Conservation (phyloP, 2,329 filamentous ascomycete genomes). For the Arthroderma sp. region DNA sequence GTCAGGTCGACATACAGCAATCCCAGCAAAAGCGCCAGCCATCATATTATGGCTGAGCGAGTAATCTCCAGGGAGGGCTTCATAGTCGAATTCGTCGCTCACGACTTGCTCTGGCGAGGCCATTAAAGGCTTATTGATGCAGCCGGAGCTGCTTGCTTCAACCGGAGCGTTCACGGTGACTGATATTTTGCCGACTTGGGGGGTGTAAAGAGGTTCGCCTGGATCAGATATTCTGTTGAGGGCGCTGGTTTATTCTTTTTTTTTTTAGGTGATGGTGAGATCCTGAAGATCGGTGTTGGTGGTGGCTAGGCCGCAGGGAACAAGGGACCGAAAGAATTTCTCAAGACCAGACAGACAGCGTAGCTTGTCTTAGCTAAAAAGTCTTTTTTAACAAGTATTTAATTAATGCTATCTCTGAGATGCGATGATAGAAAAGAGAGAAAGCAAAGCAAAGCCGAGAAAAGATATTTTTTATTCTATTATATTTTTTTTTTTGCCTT, state of each 20-base stretch:
- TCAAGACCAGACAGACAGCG: background rate
- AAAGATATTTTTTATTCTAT: background rate
- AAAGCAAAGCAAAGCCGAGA: conserved; percentile 2
- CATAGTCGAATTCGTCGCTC: conserved; percentile 51
- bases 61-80: conserved; percentile 87
- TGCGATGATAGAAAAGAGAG: background rate
- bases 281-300: background rate
- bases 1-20: conserved; percentile 52
- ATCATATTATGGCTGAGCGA: conserved; percentile 88
- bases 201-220: background rate
- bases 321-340: conserved; percentile 4
- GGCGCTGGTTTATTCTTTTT: too few species aligned
- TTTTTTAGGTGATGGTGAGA: conserved; percentile 5
- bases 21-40: conserved; percentile 91
- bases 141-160: conserved; percentile 19
- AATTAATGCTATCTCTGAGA: too few species aligned
- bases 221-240: too few species aligned
- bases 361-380: too few species aligned
- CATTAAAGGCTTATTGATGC: conserved; percentile 26
- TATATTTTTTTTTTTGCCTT: background rate
- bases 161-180: conserved; percentile 7
- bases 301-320: conserved; percentile 5
- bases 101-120: conserved; percentile 28
- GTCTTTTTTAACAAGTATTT: too few species aligned
- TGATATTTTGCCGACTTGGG: background rate